Evolutionary conservation across 2,329 filamentous ascomycete species (phyloP).

Genomic region (Aspergillaceae sp.): DNA sequence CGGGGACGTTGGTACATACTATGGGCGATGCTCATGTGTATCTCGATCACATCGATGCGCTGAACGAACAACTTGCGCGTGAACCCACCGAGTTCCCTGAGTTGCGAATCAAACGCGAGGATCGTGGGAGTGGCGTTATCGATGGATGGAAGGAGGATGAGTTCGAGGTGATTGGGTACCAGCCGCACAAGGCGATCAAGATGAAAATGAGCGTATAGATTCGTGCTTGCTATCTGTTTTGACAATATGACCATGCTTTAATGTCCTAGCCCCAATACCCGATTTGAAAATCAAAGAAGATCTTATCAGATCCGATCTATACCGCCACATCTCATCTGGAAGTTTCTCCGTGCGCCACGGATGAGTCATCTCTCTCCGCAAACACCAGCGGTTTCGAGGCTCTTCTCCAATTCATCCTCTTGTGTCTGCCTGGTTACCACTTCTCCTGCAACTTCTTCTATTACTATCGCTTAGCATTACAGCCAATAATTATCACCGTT

Average conservation of each 20-base stretch:
- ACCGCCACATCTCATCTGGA: neutral
- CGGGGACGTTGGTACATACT: slow-evolving; percentile 82
- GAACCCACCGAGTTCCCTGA: slow-evolving; percentile 75
- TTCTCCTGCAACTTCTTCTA: neutral
- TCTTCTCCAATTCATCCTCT: neutral
- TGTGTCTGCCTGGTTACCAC: neutral
- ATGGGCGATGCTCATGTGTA: slow-evolving; percentile 99
- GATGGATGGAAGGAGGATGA: slow-evolving; percentile 88
- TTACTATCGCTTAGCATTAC: neutral
- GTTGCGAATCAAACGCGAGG: slow-evolving; percentile 61
- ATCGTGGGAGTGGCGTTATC: slow-evolving; percentile 71
- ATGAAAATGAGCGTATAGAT: slow-evolving; percentile 96
- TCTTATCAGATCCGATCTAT: neutral
- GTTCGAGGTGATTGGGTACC: slow-evolving; percentile 78
- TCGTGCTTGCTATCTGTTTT: neutral
- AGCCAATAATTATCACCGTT: neutral
- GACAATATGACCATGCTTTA: too few species aligned
- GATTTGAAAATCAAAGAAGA: neutral
- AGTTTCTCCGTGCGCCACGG: neutral
- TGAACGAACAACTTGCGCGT: slow-evolving; percentile 69
- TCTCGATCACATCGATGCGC: slow-evolving; percentile 79
- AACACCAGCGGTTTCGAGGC: neutral
- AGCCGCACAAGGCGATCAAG: slow-evolving; percentile 80
- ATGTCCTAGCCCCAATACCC: too few species aligned
- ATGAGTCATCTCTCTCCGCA: neutral